Evolutionary conservation across 805 yeast genomes (phyloP), one percentile per base, ranked within the genome.

Genomic region (Lachancea meyersii): DNA sequence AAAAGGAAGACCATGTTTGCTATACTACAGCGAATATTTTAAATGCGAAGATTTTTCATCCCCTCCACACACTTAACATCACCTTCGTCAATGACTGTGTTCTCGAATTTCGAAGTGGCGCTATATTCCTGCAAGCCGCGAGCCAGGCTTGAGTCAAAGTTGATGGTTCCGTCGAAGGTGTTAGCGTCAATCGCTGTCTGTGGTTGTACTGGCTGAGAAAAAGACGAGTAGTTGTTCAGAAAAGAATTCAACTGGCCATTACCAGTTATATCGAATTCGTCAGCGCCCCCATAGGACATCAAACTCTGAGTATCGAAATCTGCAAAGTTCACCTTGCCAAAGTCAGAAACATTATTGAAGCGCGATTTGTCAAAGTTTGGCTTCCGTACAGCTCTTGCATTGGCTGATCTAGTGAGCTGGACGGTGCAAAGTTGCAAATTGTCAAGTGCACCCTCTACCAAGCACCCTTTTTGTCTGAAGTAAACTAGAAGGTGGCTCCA

Each of bases 391-490:
- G n/a, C 31, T 16, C 41, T 35, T 18, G 35, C 31, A 28, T 32
- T 38, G 10, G 35, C 21, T n/a, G 64, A 64, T 49, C 59, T 64
- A 17, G 58, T 60, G 46, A 70, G 68, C 49, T 77, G 82, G 18
- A 83, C 79, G 45, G 81, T 70, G 46, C 88, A 80, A 39, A 83
- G 65, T 58, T 82, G 93, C 48, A 89, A 70, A 52, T 79, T 84
- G 46, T 83, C 91, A 50, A 89, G 69, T 1, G 86, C 79, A 9
- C 97, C 97, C 61, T 89, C 96, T 21, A 89, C 97, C 24, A 89
- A 68, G 63, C 94, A 84, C 1, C 95, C 95, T 43, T 75, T 76
- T 52, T 86, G 91, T 63, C 95, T 73, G 66, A 77, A 88, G 58
- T 86, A 94, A 35, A 77, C 64, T 51, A 89, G 68, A 45, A 89